Evolutionary conservation across 164 flowering plant species (phyloP).

Genomic region (Dillenia suffruticosa): DNA sequence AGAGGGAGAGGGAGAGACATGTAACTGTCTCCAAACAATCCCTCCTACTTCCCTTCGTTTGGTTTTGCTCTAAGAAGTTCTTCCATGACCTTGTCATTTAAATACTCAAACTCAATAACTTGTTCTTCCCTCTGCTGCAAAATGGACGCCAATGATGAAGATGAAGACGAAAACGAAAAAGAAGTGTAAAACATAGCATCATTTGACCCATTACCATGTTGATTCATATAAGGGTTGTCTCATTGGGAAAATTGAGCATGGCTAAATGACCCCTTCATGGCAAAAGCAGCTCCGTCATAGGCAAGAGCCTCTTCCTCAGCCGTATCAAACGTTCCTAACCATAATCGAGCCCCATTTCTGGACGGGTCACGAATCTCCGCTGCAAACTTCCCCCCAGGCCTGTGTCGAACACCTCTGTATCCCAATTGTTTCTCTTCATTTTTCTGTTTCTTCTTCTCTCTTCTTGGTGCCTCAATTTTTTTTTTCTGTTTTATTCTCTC

Average conservation of each 20-base stretch:
- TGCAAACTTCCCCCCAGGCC: conserved; percentile 31
- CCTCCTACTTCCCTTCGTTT: no score
- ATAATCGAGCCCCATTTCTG: conserved; percentile 13
- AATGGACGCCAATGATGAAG: no score
- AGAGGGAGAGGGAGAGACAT: no score
- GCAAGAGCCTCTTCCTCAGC: conserved; percentile 32
- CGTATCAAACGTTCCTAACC: conserved; percentile 28
- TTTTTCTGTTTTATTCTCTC: no score
- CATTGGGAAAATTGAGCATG: conserved; percentile 25
- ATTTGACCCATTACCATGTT: no score
- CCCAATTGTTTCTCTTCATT: background rate
- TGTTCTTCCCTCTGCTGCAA: background rate
- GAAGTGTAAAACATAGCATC: no score
- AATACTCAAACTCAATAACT: conserved; percentile 4
- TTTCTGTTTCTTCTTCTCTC: background rate
- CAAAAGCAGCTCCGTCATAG: conserved; percentile 24
- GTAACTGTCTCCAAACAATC: no score
- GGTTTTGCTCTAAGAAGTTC: conserved; percentile 5
- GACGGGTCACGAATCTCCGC: conserved; percentile 30
- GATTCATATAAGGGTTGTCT: background rate
- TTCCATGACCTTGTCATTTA: conserved; percentile 4
- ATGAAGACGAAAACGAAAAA: no score
- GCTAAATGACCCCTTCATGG: conserved; percentile 26
- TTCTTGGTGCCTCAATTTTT: background rate
- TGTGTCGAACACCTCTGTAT: conserved; percentile 24